phyloP scores from a whole-genome alignment of 1,284 basidiomycete species.

The Rhodotorula glutinis region DNA sequence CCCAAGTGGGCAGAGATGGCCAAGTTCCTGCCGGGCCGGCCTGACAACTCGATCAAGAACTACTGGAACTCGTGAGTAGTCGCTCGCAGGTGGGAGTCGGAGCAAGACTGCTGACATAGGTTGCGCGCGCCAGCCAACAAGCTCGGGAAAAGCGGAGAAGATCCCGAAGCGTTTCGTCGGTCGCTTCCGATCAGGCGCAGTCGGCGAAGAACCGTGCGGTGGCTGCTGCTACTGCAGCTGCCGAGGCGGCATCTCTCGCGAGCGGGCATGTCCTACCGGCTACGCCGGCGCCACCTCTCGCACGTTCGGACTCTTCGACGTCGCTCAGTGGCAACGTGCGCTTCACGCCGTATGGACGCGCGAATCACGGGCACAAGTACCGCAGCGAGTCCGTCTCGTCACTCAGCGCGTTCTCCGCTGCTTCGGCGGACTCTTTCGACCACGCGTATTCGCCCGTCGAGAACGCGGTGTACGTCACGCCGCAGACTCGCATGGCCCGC shows the following conservation, averaged over 20 bases:
- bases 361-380: slow-evolving; percentile 16
- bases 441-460: not conserved
- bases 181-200: slow-evolving; percentile 7
- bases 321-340: slow-evolving; percentile 27
- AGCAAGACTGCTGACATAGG: not conserved
- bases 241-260: not conserved
- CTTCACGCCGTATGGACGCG: slow-evolving; percentile 32
- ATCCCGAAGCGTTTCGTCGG: not conserved
- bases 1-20: slow-evolving; percentile 46
- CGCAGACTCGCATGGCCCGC: slow-evolving; percentile 8
- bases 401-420: slow-evolving; percentile 8
- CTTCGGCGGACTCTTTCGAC: slow-evolving; percentile 11
- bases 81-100: not conserved
- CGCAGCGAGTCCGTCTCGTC: slow-evolving; percentile 38
- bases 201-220: slow-evolving; percentile 4
- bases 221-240: slow-evolving; percentile 2
- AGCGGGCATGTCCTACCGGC: not conserved
- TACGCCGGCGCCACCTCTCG: slow-evolving; percentile 8
- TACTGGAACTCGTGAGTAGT: slow-evolving; percentile 41
- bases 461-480: slow-evolving; percentile 9
- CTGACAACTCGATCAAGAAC: slow-evolving; percentile 47
- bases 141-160: slow-evolving; percentile 24
- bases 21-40: slow-evolving; percentile 43
- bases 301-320: slow-evolving; percentile 21
- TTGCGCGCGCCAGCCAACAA: slow-evolving; percentile 13